These are phyloP conservation scores for Collybia sp. DNA, from an alignment of 768 basidiomycete genomes.

Conservation along the genomic window DNA sequence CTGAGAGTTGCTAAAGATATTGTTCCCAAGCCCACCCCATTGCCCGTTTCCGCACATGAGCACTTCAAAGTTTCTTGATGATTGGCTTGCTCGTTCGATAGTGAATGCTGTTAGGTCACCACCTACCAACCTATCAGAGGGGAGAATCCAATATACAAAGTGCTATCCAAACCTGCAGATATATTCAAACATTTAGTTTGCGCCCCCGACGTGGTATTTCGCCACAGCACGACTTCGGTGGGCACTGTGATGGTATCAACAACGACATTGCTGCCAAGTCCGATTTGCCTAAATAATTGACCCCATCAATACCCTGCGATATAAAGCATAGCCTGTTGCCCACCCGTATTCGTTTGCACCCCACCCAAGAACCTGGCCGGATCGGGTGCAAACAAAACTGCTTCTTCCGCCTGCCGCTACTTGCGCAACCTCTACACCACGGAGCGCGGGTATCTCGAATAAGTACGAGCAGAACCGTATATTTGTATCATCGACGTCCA, in stretches of 20 bases:
- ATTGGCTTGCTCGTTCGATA: conserved; percentile 43
- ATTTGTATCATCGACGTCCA: conserved; percentile 28
- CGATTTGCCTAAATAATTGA: conserved; percentile 59
- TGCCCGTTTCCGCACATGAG: conserved; percentile 83
- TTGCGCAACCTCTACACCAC: conserved; percentile 58
- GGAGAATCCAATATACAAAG: not conserved
- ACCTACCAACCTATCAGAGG: conserved; percentile 31
- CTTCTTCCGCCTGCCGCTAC: conserved; percentile 68
- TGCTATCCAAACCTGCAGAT: conserved; percentile 45
- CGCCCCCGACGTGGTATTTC: conserved; percentile 42
- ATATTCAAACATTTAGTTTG: conserved; percentile 61
- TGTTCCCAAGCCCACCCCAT: conserved; percentile 73
- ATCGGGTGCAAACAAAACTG: conserved; percentile 65
- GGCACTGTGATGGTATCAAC: conserved; percentile 73
- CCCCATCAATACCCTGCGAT: not conserved
- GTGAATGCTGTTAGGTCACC: conserved; percentile 78
- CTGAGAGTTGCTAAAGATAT: conserved; percentile 64
- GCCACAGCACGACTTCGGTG: conserved; percentile 78
- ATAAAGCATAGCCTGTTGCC: conserved; percentile 11
- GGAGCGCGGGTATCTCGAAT: conserved; percentile 74
- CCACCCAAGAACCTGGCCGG: conserved; percentile 80
- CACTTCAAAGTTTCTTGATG: conserved; percentile 33
- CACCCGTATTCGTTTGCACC: conserved; percentile 88
- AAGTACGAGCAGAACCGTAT: conserved; percentile 66
- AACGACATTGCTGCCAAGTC: conserved; percentile 59